Conservation (phyloP, 148 eudicot genomes). For the Persicaria tinctoria region DNA sequence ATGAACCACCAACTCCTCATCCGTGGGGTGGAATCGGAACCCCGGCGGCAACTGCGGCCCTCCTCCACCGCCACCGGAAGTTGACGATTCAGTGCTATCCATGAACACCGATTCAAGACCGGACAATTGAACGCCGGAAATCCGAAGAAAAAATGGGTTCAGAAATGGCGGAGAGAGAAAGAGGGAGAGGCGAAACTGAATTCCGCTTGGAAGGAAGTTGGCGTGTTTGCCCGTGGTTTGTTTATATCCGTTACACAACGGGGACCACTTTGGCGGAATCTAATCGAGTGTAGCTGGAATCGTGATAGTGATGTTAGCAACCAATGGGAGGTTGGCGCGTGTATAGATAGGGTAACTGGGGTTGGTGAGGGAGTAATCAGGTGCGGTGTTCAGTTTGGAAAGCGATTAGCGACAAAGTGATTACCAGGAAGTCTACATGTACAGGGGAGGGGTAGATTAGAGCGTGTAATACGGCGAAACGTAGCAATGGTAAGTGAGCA, state of each 20-base stretch:
- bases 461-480: background rate
- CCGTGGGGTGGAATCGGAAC: constrained; percentile 23
- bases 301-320: background rate
- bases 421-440: background rate
- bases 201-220: background rate
- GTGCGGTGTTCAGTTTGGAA: background rate
- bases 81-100: constrained; percentile 42
- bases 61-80: constrained; percentile 19
- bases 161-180: background rate
- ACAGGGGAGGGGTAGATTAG: background rate
- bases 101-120: constrained; percentile 11
- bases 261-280: background rate
- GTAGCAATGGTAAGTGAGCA: background rate
- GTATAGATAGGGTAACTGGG: background rate
- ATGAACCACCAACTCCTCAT: constrained; percentile 54
- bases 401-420: background rate
- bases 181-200: background rate
- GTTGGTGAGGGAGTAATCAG: background rate
- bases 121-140: background rate
- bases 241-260: background rate
- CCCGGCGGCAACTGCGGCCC: constrained; percentile 48
- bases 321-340: background rate
- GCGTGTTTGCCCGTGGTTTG: background rate
- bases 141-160: background rate
- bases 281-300: background rate